Conservation (phyloP, 371 early-diverging fungal species). For the Mucor plumbeus region DNA sequence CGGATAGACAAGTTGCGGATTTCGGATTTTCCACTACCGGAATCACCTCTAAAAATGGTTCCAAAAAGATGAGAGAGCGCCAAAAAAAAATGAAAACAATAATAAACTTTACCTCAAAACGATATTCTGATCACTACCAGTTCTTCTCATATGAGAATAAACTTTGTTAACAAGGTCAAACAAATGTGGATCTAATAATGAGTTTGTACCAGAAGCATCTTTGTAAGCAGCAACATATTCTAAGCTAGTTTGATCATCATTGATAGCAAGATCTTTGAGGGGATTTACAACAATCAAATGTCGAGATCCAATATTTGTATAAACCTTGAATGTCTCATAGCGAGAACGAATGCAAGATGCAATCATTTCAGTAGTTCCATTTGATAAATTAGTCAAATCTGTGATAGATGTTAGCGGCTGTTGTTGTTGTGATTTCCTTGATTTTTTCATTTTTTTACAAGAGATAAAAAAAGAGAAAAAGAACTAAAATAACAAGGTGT, state of each 20-base stretch:
- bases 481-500: neutral
- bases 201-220: slow-evolving; percentile 42
- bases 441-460: slow-evolving; percentile 24
- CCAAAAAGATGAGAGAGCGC: neutral
- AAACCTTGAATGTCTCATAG: slow-evolving; percentile 57
- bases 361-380: slow-evolving; percentile 47
- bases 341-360: slow-evolving; percentile 50
- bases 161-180: slow-evolving; percentile 74
- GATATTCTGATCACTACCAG: slow-evolving; percentile 79
- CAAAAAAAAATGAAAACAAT: neutral
- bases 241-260: slow-evolving; percentile 67
- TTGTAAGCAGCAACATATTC: slow-evolving; percentile 77
- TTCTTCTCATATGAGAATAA: slow-evolving; percentile 80
- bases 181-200: slow-evolving; percentile 74
- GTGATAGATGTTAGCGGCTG: slow-evolving; percentile 8
- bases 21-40: slow-evolving; percentile 88
- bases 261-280: slow-evolving; percentile 43
- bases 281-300: slow-evolving; percentile 69
- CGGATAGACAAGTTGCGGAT: slow-evolving; percentile 65
- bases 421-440: slow-evolving; percentile 19
- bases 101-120: slow-evolving; percentile 56
- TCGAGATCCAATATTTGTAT: slow-evolving; percentile 70
- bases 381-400: slow-evolving; percentile 42
- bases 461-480: slow-evolving; percentile 10
- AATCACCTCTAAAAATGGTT: slow-evolving; percentile 70